Evolutionary conservation across 2,329 filamentous ascomycete species (phyloP).

Genomic region (Didymella exigua): DNA sequence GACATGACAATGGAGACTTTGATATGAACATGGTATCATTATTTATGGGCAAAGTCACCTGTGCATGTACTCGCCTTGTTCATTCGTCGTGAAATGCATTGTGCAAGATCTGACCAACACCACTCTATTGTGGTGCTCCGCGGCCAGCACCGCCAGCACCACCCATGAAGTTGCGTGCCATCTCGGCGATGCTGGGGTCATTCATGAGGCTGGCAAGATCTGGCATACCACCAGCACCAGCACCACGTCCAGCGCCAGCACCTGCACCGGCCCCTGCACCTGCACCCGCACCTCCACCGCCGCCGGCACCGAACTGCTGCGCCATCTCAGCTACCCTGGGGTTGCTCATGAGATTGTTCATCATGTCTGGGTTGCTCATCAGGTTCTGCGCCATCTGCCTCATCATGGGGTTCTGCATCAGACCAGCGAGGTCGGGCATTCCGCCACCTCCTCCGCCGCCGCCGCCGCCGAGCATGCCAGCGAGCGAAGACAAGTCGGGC

Average conservation of each 20-base stretch:
- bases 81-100: background rate
- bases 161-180: constrained; percentile 75
- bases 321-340: constrained; percentile 88
- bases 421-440: constrained; percentile 79
- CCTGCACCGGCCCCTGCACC: constrained; percentile 68
- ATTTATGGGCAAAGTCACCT: background rate
- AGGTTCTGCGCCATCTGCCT: constrained; percentile 94
- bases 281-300: constrained; percentile 60
- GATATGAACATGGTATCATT: constrained; percentile 39
- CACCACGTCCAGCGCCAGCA: constrained; percentile 53
- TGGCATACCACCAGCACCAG: constrained; percentile 88
- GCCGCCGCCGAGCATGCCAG: constrained; percentile 54
- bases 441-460: constrained; percentile 67
- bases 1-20: constrained; percentile 1
- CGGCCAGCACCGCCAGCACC: constrained; percentile 41
- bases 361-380: constrained; percentile 94
- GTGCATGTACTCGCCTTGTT: background rate
- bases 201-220: constrained; percentile 86
- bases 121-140: constrained; percentile 28
- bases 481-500: constrained; percentile 81
- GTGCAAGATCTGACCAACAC: too few relatives aligned
- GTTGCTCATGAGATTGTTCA: constrained; percentile 93
- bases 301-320: constrained; percentile 67
- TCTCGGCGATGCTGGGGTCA: constrained; percentile 88
- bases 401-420: constrained; percentile 87